These are phyloP conservation scores for Fragaria vesca DNA, from an alignment of 306 rosid genomes.

Conservation along the genomic window DNA sequence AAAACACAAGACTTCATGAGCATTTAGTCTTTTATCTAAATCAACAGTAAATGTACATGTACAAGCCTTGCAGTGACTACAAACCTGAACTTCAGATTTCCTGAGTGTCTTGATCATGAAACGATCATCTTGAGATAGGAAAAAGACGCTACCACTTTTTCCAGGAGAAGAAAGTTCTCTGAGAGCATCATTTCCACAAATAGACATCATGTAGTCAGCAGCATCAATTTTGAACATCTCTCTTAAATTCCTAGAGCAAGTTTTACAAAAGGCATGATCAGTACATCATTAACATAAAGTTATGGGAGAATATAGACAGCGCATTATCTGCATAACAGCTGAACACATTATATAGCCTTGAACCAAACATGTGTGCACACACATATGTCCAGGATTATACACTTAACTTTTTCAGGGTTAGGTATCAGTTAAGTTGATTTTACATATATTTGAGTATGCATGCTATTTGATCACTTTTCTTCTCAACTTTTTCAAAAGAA, in stretches of 20 bases:
- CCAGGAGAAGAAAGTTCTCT: constrained; percentile 99
- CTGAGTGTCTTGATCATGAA: constrained; percentile 97
- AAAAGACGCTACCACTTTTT: constrained; percentile 98
- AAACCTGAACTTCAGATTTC: constrained; percentile 96
- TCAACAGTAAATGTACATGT: constrained; percentile 12
- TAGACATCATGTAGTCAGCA: constrained; percentile 99
- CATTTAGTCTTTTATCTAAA: neutral
- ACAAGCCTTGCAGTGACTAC: constrained; percentile 33
- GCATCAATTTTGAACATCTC: constrained; percentile 99
- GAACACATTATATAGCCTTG: neutral
- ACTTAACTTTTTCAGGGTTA: neutral
- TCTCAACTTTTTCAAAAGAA: neutral
- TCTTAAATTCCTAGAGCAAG: constrained; percentile 73
- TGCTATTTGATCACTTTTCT: neutral
- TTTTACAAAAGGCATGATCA: constrained; percentile 22
- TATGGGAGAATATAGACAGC: neutral
- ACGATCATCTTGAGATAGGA: constrained; percentile 95
- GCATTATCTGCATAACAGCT: neutral
- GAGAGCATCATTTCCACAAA: constrained; percentile 96
- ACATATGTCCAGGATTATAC: neutral
- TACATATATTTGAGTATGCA: neutral
- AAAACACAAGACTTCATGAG: constrained; percentile 5
- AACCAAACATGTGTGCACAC: neutral
- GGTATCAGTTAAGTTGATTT: neutral
- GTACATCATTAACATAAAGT: constrained; percentile 14